Evolutionary conservation across 805 yeast species (phyloP).

Genomic region (Monosporozyma aquatica): DNA sequence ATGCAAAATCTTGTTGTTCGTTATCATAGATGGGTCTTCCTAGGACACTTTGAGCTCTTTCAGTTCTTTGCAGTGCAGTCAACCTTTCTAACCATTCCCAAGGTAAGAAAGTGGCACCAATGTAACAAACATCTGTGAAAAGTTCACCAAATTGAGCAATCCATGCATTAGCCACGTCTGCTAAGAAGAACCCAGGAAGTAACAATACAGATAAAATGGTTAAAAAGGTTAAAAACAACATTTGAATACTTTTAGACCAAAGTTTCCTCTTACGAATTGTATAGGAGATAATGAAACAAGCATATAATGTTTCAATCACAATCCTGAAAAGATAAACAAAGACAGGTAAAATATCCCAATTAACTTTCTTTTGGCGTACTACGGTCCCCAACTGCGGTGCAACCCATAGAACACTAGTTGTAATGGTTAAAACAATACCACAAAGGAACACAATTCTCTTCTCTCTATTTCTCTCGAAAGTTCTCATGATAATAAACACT

Average conservation of each 20-base stretch:
- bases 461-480: conserved; percentile 60
- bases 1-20: conserved; percentile 33
- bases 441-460: conserved; percentile 50
- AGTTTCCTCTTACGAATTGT: conserved; percentile 43
- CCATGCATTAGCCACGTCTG: conserved; percentile 70
- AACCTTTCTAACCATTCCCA: conserved; percentile 83
- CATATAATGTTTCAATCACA: conserved; percentile 59
- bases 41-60: conserved; percentile 61
- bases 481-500: conserved; percentile 59
- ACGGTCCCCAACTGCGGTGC: conserved; percentile 33
- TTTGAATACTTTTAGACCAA: conserved; percentile 36
- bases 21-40: conserved; percentile 73
- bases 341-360: conserved; percentile 54
- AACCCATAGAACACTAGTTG: conserved; percentile 64
- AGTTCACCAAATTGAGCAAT: conserved; percentile 65
- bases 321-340: conserved; percentile 67
- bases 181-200: conserved; percentile 62
- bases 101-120: conserved; percentile 60
- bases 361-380: conserved; percentile 19
- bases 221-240: conserved; percentile 48
- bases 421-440: conserved; percentile 45
- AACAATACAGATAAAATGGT: conserved; percentile 48
- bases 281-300: conserved; percentile 52
- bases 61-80: conserved; percentile 44
- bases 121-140: conserved; percentile 63